These are phyloP conservation scores for Berberis vulgaris DNA, from an alignment of 164 flowering plant species.

Conservation along the genomic window DNA sequence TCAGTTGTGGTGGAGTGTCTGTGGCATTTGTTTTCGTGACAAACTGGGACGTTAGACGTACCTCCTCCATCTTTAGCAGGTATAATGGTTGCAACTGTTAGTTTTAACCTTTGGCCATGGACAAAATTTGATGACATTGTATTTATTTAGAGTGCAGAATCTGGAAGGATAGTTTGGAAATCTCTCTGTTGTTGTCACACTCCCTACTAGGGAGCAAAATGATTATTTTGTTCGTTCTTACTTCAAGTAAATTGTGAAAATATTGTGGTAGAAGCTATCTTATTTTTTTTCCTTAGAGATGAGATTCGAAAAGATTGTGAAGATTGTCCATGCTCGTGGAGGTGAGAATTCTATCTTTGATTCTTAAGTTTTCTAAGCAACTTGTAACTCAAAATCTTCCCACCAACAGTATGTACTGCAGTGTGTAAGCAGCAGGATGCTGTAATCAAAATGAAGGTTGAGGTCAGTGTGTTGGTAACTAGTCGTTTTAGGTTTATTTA, in stretches of 20 bases:
- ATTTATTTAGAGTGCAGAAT: conserved; percentile 52
- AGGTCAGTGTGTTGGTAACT: conserved; percentile 45
- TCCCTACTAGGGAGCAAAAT: conserved; percentile 67
- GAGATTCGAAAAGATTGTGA: conserved; percentile 94
- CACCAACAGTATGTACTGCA: conserved; percentile 22
- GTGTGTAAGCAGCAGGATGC: conserved; percentile 63
- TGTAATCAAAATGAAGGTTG: conserved; percentile 49
- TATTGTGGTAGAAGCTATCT: background rate
- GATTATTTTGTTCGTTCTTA: conserved; percentile 69
- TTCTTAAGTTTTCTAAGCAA: background rate
- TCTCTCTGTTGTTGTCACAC: conserved; percentile 59
- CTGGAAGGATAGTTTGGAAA: conserved; percentile 72
- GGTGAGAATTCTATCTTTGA: conserved; percentile 30
- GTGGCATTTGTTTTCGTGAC: conserved; percentile 85
- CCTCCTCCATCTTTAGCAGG: conserved; percentile 49
- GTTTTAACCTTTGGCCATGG: conserved; percentile 4
- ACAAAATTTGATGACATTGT: conserved; percentile 6
- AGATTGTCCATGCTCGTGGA: conserved; percentile 79
- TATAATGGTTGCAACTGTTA: conserved; percentile 7
- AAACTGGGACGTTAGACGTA: conserved; percentile 38
- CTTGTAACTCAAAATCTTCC: background rate
- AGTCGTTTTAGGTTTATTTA: no score
- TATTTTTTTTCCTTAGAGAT: conserved; percentile 40
- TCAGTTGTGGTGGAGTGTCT: conserved; percentile 87
- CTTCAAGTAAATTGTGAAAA: conserved; percentile 56